Evolutionary conservation across 192 early-diverging fungal genomes (phyloP).

Genomic region (Rhizoclosmatium sp.): DNA sequence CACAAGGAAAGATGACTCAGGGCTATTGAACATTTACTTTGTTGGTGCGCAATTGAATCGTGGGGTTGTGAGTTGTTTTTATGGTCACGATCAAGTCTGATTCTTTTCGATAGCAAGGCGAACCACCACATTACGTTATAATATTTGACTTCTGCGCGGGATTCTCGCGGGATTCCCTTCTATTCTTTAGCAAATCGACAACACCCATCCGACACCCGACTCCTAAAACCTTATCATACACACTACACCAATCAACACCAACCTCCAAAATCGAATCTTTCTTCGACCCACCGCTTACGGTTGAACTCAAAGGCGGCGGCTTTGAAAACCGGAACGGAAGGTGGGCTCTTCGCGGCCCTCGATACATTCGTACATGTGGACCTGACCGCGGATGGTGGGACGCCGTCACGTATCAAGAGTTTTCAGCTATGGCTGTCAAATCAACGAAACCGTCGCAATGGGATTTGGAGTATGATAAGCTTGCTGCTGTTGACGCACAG

Average conservation of each 20-base stretch:
- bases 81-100: background rate
- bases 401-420: constrained; percentile 11
- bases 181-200: constrained; percentile 16
- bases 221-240: background rate
- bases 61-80: background rate
- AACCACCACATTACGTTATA: background rate
- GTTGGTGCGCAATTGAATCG: constrained; percentile 7
- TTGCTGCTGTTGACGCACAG: background rate
- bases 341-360: constrained; percentile 23
- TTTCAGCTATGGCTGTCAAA: background rate
- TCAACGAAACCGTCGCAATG: background rate
- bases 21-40: constrained; percentile 12
- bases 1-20: constrained; percentile 13
- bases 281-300: constrained; percentile 29
- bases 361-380: constrained; percentile 20
- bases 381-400: constrained; percentile 24
- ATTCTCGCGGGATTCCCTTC: constrained; percentile 5
- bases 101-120: background rate
- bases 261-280: constrained; percentile 7
- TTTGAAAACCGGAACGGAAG: constrained; percentile 21
- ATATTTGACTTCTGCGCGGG: constrained; percentile 26
- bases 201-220: background rate
- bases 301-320: constrained; percentile 28
- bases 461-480: background rate
- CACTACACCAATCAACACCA: background rate